Conservation (phyloP, 148 eudicot species). For the Heliosperma pusillum region DNA sequence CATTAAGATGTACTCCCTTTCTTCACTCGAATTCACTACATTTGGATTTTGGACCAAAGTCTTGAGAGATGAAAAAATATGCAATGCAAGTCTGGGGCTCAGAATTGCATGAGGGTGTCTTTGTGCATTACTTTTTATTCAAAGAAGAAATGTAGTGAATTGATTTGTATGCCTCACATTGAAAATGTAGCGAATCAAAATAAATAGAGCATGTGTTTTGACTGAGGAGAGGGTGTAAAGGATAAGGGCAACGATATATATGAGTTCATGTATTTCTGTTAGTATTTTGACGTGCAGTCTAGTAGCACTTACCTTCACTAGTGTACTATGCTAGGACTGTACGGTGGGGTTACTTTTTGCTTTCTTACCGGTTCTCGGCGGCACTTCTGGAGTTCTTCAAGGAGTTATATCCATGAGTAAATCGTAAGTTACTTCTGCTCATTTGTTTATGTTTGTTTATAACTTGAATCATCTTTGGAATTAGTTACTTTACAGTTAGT, state of each 20-base stretch:
- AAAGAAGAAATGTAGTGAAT: too few species aligned
- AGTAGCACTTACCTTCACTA: constrained; percentile 19
- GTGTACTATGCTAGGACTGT: constrained; percentile 61
- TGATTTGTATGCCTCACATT: background rate
- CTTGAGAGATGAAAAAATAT: too few species aligned
- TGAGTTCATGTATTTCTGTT: background rate
- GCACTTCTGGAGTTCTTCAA: constrained; percentile 81
- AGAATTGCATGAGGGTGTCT: background rate
- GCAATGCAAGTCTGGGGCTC: background rate
- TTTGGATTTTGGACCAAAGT: too few species aligned
- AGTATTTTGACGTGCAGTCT: constrained; percentile 3
- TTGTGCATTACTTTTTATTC: too few species aligned
- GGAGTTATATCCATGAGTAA: constrained; percentile 91
- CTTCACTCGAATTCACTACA: background rate
- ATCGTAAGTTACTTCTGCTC: constrained; percentile 52
- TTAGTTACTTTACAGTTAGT: background rate
- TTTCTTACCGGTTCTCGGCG: constrained; percentile 90
- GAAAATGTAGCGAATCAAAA: background rate
- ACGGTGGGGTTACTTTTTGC: constrained; percentile 97
- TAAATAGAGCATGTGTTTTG: background rate
- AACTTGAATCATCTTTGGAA: too few species aligned
- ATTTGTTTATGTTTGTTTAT: background rate
- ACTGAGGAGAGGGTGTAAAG: background rate
- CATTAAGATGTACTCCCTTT: background rate
- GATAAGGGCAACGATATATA: background rate